Conservation (phyloP, 345 rosid species). For the Draba incana region DNA sequence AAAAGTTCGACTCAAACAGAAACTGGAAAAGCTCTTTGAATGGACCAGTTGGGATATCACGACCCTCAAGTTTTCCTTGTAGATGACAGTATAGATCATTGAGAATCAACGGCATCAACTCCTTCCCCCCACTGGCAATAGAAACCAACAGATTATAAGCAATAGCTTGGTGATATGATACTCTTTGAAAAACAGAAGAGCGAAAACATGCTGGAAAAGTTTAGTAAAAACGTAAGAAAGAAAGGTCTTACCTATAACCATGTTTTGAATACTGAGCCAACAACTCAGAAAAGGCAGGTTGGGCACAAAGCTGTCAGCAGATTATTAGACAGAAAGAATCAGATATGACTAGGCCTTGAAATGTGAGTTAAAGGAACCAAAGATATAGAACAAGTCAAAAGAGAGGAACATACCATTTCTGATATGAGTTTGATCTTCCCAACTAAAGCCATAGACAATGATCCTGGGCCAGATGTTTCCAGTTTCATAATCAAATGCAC, state of each 20-base stretch:
- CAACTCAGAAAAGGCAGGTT: slow-evolving; percentile 79
- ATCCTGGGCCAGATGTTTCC: slow-evolving; percentile 61
- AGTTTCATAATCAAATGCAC: slow-evolving; percentile 74
- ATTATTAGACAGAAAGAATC: slow-evolving; percentile 34
- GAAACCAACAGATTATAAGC: slow-evolving; percentile 32
- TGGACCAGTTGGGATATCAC: slow-evolving; percentile 75
- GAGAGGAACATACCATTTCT: slow-evolving; percentile 52
- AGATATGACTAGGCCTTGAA: slow-evolving; percentile 26
- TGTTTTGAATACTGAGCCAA: slow-evolving; percentile 62
- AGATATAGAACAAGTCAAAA: neutral
- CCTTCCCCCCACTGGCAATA: slow-evolving; percentile 71
- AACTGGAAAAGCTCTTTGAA: slow-evolving; percentile 81
- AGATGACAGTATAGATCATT: slow-evolving; percentile 80
- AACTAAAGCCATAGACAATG: slow-evolving; percentile 64
- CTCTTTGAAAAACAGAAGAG: slow-evolving; percentile 19
- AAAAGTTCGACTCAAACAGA: slow-evolving; percentile 60
- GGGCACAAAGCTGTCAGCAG: slow-evolving; percentile 65
- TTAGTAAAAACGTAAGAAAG: slow-evolving; percentile 13
- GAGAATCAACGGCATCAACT: slow-evolving; percentile 63
- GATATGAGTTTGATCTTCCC: slow-evolving; percentile 57
- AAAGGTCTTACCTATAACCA: slow-evolving; percentile 68
- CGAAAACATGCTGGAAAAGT: slow-evolving; percentile 8
- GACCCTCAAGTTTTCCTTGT: slow-evolving; percentile 90
- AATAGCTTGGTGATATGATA: slow-evolving; percentile 4
- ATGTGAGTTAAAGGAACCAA: slow-evolving; percentile 13